Base-by-base conservation (phyloP, 1,139 yeast species). In the Taiozyma onychis region DNA sequence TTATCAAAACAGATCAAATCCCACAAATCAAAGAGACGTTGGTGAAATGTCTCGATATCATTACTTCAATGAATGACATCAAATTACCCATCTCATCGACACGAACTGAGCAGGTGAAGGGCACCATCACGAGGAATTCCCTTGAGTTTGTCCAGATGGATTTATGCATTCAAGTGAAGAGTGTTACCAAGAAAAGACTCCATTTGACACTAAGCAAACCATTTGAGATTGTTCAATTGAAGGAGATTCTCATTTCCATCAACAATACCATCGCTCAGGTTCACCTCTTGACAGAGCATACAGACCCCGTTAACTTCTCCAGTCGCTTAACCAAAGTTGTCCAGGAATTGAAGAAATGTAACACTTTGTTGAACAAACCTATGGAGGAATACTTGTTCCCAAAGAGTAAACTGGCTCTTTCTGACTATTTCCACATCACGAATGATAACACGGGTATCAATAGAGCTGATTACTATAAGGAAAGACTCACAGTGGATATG, bases 11-110 rank as follows among this genome's bases (percentile, higher is more conserved):
- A 48, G 73, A 74, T 1, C 70, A 68, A 44, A 50, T 71, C 32
- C 73, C 72, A 39, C 62, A 60, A 43, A 59, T 71, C 2, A 57
- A 67, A 5, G 75, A 70, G 37, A 65, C 70, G n/a, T 61, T 71
- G 4, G 61, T 58, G 39, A 57, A 61, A 34, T 70, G 74, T 49
- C 46, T 70, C 4, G 67, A 63, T 16, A 54, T 66, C 51, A 51
- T 70, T 16, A 61, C 64, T 4, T 61, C 67, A 28, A 59, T 60
- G 13, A 60, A 62, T 14, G 54, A 57, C 4, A 64, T 67, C 39
- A 65, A 60, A 44, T 58, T 69, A 56, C 69, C 73, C 7, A 57
- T 69, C 5, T 63, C 61, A 1, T 57, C 61, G 13, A 49, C 57
- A 34, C 49, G 61, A 21, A 57, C 59, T 0, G 65, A 60, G 27